Evolutionary conservation across 441 rosid genomes (phyloP).

Genomic region (Syzygium syzygioides): DNA sequence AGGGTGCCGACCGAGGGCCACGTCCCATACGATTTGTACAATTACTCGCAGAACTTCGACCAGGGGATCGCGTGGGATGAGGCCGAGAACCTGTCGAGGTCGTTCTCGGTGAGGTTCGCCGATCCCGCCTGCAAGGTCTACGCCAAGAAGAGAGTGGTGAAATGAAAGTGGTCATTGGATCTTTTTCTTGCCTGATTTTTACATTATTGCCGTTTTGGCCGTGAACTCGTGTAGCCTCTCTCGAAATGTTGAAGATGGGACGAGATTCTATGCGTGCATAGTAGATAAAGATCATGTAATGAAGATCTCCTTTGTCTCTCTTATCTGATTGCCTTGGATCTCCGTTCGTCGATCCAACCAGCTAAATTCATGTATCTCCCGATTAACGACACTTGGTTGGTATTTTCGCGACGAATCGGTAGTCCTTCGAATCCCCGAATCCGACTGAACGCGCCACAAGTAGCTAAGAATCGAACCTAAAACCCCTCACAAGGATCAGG

Average conservation of each 20-base stretch:
- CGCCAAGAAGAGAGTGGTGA: neutral
- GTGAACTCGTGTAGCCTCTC: neutral
- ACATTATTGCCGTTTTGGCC: neutral
- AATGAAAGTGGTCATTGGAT: neutral
- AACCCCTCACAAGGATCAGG: neutral
- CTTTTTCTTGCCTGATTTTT: neutral
- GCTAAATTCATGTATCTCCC: neutral
- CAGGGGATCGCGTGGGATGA: slow-evolving; percentile 32
- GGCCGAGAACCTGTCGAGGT: slow-evolving; percentile 29
- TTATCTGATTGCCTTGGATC: neutral
- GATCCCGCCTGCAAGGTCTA: slow-evolving; percentile 11
- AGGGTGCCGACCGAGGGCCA: slow-evolving; percentile 3
- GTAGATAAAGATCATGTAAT: neutral
- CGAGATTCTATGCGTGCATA: neutral
- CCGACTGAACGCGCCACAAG: too few relatives aligned
- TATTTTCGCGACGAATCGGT: neutral
- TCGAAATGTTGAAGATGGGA: neutral
- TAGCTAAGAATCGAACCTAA: neutral
- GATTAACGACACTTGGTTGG: neutral
- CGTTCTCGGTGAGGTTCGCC: slow-evolving; percentile 39
- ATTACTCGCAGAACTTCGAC: slow-evolving; percentile 40
- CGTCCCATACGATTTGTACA: slow-evolving; percentile 20
- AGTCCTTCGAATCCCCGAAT: neutral
- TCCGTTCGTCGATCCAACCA: neutral
- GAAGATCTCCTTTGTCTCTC: neutral